Conservation (phyloP, 2,329 filamentous ascomycete genomes). For the Xylaria sp. region DNA sequence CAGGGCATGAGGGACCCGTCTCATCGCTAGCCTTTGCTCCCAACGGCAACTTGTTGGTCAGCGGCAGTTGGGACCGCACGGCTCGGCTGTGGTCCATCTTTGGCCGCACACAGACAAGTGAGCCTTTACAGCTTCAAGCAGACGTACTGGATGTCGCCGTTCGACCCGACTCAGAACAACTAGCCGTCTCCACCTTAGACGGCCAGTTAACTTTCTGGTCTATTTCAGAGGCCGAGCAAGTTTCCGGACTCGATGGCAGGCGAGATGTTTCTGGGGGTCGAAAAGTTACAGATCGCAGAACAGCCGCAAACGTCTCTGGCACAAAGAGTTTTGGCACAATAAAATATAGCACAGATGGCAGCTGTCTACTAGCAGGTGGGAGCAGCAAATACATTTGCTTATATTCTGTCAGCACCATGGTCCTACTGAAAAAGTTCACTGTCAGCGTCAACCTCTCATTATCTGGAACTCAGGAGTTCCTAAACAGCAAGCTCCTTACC, state of each 20-base stretch:
- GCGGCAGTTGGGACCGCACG: conserved; percentile 96
- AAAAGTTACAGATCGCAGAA: conserved; percentile 86
- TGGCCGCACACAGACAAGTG: conserved; percentile 90
- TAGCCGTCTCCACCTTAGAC: conserved; percentile 92
- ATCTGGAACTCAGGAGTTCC: conserved; percentile 94
- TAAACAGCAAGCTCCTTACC: conserved; percentile 91
- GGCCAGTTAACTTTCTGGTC: conserved; percentile 97
- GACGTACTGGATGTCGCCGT: conserved; percentile 90
- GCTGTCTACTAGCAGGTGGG: conserved; percentile 87
- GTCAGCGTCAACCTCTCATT: conserved; percentile 96
- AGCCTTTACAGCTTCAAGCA: conserved; percentile 90
- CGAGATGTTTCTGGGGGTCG: conserved; percentile 94
- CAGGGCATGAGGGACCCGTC: conserved; percentile 94
- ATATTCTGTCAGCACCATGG: conserved; percentile 93
- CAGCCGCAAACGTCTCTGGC: conserved; percentile 88
- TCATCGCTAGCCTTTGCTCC: conserved; percentile 89
- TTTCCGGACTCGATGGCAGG: conserved; percentile 86
- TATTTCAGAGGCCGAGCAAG: conserved; percentile 85
- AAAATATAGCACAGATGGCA: conserved; percentile 90
- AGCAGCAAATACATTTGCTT: conserved; percentile 99
- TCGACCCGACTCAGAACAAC: conserved; percentile 88
- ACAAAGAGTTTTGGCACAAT: conserved; percentile 92
- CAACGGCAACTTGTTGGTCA: conserved; percentile 84
- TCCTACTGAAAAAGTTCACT: conserved; percentile 92
- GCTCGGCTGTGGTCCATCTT: conserved; percentile 98